A percentile compares a stretch with the other conserved stretches of the same genome.
Evolutionary conservation across 2,329 filamentous ascomycete genomes (phyloP).

Genomic region (Diaporthe citrichinensis): DNA sequence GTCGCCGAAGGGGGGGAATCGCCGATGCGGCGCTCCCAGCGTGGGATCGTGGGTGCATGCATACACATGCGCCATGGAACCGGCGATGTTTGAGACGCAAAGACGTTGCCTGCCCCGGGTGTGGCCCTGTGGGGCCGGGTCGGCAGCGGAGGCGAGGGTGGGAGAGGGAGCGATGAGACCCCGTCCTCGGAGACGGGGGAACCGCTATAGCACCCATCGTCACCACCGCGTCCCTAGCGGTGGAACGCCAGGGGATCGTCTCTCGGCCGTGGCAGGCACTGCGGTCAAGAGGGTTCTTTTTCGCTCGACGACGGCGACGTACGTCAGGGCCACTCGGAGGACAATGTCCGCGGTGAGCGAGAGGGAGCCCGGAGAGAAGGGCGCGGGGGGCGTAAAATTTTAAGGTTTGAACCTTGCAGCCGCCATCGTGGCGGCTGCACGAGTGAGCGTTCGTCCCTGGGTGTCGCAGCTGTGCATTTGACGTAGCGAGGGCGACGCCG

Average conservation of each 20-base stretch:
- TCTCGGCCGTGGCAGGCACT: not conserved
- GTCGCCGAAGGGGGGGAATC: not conserved
- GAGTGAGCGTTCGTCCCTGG: slow-evolving; percentile 3
- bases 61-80: not conserved
- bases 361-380: no score
- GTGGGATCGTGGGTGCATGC: slow-evolving; percentile 7
- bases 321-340: not conserved
- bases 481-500: not conserved
- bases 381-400: not conserved
- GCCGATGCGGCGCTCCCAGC: slow-evolving; percentile 2
- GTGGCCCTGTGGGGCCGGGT: not conserved
- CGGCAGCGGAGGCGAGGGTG: slow-evolving; percentile 4
- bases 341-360: not conserved
- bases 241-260: not conserved
- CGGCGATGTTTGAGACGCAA: not conserved
- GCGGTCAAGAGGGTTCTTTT: not conserved
- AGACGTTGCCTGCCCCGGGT: slow-evolving; percentile 4
- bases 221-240: not conserved
- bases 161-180: not conserved
- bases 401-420: slow-evolving; percentile 29
- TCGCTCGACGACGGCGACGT: not conserved
- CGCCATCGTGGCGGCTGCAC: slow-evolving; percentile 1
- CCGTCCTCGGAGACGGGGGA: not conserved
- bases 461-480: not conserved
- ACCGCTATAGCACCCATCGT: not conserved